Evolutionary conservation across 1,284 basidiomycete genomes (phyloP).

Genomic region (Ceratobasidium sp.): DNA sequence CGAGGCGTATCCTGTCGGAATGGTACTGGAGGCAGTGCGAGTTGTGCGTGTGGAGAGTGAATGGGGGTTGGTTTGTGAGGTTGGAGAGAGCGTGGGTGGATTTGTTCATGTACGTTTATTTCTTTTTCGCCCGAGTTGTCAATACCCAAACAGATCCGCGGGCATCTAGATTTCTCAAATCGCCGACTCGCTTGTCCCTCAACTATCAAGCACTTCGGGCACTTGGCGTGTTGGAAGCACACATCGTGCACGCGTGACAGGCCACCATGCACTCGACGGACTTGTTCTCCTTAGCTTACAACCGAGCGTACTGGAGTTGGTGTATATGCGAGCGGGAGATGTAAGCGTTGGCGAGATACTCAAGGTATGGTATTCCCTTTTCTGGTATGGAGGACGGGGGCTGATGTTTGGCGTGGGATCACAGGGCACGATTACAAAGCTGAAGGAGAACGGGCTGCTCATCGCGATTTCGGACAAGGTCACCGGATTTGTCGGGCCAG

Average conservation of each 20-base stretch:
- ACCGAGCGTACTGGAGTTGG: conserved; percentile 85
- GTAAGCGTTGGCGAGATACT: conserved; percentile 87
- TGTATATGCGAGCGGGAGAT: conserved; percentile 89
- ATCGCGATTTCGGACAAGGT: conserved; percentile 88
- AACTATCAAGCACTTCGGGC: conserved; percentile 77
- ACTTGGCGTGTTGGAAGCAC: conserved; percentile 84
- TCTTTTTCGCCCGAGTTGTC: too few species aligned
- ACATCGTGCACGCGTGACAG: conserved; percentile 92
- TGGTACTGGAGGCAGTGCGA: conserved; percentile 77
- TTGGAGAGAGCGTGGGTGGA: conserved; percentile 76
- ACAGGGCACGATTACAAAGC: conserved; percentile 82
- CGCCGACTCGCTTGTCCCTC: conserved; percentile 90
- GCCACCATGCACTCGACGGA: conserved; percentile 90
- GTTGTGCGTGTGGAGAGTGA: conserved; percentile 83
- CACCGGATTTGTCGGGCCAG: conserved; percentile 94
- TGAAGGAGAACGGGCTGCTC: conserved; percentile 86
- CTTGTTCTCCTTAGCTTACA: conserved; percentile 89
- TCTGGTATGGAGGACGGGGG: not conserved
- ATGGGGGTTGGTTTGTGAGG: conserved; percentile 81
- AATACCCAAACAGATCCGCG: too few species aligned
- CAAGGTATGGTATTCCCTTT: conserved; percentile 62
- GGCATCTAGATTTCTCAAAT: conserved; percentile 87
- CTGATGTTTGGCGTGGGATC: not conserved
- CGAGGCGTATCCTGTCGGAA: conserved; percentile 80
- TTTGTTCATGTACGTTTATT: conserved; percentile 83